A percentile compares a stretch with the other conserved stretches of the same genome.
These are phyloP conservation scores for Cercophora newfieldiana DNA, from an alignment of 495 filamentous ascomycete species.

Conservation along the genomic window DNA sequence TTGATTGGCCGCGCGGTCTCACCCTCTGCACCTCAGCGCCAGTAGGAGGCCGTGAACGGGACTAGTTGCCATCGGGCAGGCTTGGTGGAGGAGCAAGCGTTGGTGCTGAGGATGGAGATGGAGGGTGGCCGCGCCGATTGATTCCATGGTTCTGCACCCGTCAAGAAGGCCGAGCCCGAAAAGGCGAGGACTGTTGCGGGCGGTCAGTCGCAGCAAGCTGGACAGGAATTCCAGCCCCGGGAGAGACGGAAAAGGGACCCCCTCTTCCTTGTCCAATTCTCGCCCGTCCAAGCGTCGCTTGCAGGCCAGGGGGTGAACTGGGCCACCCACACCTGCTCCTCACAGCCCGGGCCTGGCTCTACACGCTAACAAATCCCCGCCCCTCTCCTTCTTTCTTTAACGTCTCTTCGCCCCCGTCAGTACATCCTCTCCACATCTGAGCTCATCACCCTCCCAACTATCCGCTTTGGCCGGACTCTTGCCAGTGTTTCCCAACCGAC, in stretches of 20 bases:
- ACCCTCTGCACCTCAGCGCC: slow-evolving; percentile 6
- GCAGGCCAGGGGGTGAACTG: neutral
- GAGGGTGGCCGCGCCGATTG: neutral
- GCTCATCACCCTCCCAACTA: slow-evolving; percentile 22
- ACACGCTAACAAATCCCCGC: slow-evolving; percentile 29
- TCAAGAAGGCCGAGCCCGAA: neutral
- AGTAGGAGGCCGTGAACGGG: neutral
- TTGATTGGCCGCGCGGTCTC: slow-evolving; percentile 6
- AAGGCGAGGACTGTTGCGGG: neutral
- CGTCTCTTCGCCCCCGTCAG: slow-evolving; percentile 14
- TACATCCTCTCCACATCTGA: slow-evolving; percentile 30
- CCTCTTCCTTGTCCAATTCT: neutral
- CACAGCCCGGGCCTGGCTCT: slow-evolving; percentile 12
- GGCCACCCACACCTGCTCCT: slow-evolving; percentile 3
- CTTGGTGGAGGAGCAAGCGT: neutral
- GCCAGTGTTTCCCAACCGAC: slow-evolving; percentile 25
- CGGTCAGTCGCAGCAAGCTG: neutral
- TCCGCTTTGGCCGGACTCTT: slow-evolving; percentile 21
- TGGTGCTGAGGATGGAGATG: neutral
- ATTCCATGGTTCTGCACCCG: neutral
- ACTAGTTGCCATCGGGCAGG: neutral
- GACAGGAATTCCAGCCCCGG: neutral
- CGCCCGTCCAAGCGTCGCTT: neutral
- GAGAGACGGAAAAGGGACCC: neutral
- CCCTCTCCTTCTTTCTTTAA: slow-evolving; percentile 21